These are phyloP conservation scores for Solanum paucissectum DNA, from an alignment of 257 asterid genomes.

Conservation along the genomic window DNA sequence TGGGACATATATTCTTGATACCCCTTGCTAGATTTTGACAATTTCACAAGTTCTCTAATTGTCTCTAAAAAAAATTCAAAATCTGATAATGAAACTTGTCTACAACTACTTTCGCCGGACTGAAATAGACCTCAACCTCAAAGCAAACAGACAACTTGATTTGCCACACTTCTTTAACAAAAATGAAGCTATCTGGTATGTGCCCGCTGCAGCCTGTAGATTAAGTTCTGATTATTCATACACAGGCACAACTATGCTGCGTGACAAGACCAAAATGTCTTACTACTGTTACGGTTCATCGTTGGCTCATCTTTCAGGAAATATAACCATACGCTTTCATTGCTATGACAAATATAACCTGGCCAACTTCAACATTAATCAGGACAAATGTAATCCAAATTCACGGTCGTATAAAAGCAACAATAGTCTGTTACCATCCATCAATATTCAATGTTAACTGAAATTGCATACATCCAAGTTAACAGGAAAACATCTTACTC, in stretches of 20 bases:
- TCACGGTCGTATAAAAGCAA: background rate
- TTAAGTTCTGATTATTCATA: background rate
- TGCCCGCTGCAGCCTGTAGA: background rate
- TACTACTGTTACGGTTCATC: background rate
- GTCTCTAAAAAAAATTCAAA: background rate
- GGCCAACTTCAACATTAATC: background rate
- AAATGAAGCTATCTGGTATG: background rate
- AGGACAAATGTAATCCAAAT: background rate
- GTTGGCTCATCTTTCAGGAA: background rate
- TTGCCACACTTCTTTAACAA: background rate
- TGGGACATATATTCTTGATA: too few relatives aligned
- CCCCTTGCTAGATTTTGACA: too few relatives aligned
- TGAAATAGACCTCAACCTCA: background rate
- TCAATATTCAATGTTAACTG: background rate
- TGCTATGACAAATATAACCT: background rate
- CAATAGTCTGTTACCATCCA: background rate
- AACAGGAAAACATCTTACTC: constrained; percentile 4
- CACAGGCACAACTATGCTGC: background rate
- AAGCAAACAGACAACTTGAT: background rate
- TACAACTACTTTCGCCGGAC: background rate
- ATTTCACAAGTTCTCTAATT: background rate
- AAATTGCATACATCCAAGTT: background rate
- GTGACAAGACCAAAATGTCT: background rate
- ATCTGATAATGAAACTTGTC: too few relatives aligned
- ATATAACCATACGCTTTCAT: background rate